Percentiles rank a stretch among this genome's conserved stretches.
Conservation (phyloP, 805 yeast species). For the Yarrowia divulgata region DNA sequence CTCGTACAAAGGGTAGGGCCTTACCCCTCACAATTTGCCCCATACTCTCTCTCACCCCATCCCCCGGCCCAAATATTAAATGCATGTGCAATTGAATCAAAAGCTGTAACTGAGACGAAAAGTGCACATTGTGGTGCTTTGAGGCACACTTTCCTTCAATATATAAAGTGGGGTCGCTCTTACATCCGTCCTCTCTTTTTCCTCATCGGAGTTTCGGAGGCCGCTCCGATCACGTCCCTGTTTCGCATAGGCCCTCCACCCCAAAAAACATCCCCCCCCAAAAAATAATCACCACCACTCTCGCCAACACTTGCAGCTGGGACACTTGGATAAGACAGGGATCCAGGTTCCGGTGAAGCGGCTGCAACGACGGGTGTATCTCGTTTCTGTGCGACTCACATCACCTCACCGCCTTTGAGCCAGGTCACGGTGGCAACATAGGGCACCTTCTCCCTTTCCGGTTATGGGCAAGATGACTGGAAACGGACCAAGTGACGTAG, state of each 20-base stretch:
- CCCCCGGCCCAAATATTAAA: constrained; percentile 1
- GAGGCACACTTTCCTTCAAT: not conserved
- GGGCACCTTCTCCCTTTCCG: not conserved
- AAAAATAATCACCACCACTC: constrained; percentile 5
- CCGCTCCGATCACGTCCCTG: constrained; percentile 35
- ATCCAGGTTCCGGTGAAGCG: constrained; percentile 30
- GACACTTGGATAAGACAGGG: constrained; percentile 16
- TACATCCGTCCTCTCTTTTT: not conserved
- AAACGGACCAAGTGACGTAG: not conserved
- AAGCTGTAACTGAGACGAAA: not conserved
- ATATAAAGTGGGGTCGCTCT: not conserved
- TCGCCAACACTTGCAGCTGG: not conserved
- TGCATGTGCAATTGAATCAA: constrained; percentile 15
- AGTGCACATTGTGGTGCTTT: not conserved
- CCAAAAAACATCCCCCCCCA: not conserved
- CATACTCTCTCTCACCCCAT: not conserved
- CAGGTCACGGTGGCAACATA: constrained; percentile 30
- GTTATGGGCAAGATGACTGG: constrained; percentile 27
- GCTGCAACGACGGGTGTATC: constrained; percentile 2
- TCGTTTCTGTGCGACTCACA: not conserved
- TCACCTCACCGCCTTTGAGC: constrained; percentile 4
- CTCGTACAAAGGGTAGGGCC: too few species aligned
- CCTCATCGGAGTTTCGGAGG: constrained; percentile 34
- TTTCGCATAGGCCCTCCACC: constrained; percentile 23
- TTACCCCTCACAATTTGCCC: constrained; percentile 3